Conservation (phyloP, 176 grass and related monocot genomes). For the Musa itinerans region DNA sequence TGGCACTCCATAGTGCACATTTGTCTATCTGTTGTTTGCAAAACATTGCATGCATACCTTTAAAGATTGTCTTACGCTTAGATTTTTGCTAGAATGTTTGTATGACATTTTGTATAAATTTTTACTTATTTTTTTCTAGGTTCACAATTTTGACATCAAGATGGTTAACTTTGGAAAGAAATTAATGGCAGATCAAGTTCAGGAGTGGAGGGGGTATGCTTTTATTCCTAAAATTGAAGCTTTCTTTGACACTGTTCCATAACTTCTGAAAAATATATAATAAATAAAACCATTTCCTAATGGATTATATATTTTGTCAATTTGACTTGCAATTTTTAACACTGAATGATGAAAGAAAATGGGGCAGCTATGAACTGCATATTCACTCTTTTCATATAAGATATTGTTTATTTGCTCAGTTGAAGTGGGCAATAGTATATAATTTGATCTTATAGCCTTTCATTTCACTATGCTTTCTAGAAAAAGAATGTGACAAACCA, state of each 20-base stretch:
- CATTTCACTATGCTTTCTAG: no score
- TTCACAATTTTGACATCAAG: slow-evolving; percentile 1
- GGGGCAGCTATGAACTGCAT: no score
- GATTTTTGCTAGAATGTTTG: not conserved
- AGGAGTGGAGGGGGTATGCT: slow-evolving; percentile 6
- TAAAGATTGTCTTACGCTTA: not conserved
- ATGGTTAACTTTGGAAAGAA: slow-evolving; percentile 21
- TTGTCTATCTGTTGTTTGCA: not conserved
- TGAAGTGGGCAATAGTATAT: no score
- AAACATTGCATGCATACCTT: not conserved
- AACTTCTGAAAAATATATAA: not conserved
- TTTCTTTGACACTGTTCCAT: not conserved
- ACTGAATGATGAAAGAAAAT: no score
- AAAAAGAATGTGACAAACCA: no score
- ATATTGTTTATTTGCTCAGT: no score
- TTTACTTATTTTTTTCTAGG: not conserved
- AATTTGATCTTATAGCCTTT: no score
- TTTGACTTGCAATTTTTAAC: no score
- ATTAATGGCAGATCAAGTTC: slow-evolving; percentile 12
- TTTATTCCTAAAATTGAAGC: not conserved
- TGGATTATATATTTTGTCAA: not conserved
- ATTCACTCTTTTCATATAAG: no score
- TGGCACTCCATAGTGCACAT: not conserved
- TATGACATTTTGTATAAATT: not conserved
- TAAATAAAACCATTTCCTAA: not conserved